Conservation (phyloP, 768 basidiomycete genomes). For the Rhodotorula graminis region DNA sequence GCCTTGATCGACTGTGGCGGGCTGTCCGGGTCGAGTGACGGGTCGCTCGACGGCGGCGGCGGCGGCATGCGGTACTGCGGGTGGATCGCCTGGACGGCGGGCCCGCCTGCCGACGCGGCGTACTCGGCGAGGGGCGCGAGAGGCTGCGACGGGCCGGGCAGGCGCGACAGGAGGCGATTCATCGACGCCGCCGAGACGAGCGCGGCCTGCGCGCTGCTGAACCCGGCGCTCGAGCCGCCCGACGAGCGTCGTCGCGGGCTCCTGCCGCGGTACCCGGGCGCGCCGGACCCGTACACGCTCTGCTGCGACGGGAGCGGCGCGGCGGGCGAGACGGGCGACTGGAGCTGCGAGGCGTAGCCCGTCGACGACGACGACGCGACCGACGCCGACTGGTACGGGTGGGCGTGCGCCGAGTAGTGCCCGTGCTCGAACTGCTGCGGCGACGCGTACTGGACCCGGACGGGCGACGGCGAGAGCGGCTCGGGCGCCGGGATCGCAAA, state of each 20-base stretch:
- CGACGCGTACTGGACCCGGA: too few species aligned
- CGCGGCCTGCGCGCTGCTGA: conserved; percentile 20
- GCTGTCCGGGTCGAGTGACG: neutral
- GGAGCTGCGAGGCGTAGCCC: neutral
- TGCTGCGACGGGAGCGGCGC: too few species aligned
- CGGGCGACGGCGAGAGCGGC: neutral
- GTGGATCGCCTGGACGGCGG: conserved; percentile 6
- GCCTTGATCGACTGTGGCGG: neutral
- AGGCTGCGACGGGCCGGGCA: neutral
- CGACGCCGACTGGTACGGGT: neutral
- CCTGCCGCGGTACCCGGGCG: neutral
- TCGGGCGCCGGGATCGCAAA: neutral
- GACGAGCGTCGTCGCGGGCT: conserved; percentile 14
- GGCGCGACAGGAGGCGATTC: conserved; percentile 27
- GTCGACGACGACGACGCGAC: too few species aligned
- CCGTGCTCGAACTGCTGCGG: too few species aligned
- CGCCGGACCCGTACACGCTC: neutral
- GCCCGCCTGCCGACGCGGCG: neutral
- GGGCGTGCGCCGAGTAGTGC: neutral
- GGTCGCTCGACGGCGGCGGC: neutral
- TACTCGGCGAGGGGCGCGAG: neutral
- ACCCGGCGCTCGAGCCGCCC: neutral
- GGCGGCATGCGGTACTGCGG: conserved; percentile 15
- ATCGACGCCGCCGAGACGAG: conserved; percentile 30
- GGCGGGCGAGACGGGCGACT: conserved; percentile 8